Base-by-base conservation (phyloP, 2,329 filamentous ascomycete species). In the Penicillium capsulatum region DNA sequence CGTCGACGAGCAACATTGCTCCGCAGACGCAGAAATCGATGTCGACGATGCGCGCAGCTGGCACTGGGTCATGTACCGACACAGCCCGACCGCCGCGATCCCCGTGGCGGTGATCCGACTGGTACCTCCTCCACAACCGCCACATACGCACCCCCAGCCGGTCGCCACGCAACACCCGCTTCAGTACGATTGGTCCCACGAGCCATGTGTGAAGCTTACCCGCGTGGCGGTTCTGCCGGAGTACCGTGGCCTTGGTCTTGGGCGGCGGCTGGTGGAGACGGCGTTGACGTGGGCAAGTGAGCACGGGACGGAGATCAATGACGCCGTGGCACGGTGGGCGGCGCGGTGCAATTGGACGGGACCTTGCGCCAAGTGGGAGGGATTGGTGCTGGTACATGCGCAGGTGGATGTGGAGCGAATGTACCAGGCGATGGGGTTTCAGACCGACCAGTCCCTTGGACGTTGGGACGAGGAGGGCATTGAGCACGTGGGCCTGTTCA, bases 21-120 rank as follows among this genome's bases (percentile, higher is more conserved):
- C 71, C 0, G 64, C 80, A 1, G 79, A 84, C 26, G 78, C 80
- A 49, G 90, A 97, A 63, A 75, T 87, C 50, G 91, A 96, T 68
- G 68, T 74, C 1, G 88, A 96, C 60, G 91, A 97, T 62, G 51
- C 75, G 1, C 77, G 86, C 24, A 83, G 80, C 51, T 91, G 83
- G 67, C 89, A 96, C 65, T 95, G 87, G 85, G 83, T 95, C 19
- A 72, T 83, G n/a, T 95, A 94, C 64, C 79, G 9, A 14, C 5
- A 26, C 32, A 68, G 4, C n/a, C 65, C n/a, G 65, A 69, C 34
- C 64, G 60, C 47, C 74, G 59, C 31, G 34, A 35, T 40, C 26
- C 78, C 88, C 33, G 79, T 91, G 37, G 88, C 83, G 6, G 87
- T 84, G 1, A 76, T 94, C 43, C 80, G 90, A 15, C 71, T 94